phyloP scores from a whole-genome alignment of 148 eudicot species.

The Oxyria digyna region DNA sequence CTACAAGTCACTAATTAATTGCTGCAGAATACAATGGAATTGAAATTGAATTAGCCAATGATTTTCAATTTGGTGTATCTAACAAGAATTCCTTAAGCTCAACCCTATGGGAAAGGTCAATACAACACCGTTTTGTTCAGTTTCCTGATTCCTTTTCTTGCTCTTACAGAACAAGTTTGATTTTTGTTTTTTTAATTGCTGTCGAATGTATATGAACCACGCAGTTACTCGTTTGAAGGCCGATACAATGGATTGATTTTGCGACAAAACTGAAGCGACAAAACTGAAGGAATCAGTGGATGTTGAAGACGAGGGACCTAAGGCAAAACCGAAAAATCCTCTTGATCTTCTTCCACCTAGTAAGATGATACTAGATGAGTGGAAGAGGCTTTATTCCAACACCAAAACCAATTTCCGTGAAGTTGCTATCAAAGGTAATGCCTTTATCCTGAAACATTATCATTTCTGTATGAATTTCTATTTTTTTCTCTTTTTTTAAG shows the following conservation, averaged over 20 bases:
- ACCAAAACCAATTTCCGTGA: conserved; percentile 85
- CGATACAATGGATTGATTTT: conserved; percentile 57
- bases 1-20: too few relatives aligned
- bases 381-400: conserved; percentile 89
- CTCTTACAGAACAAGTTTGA: too few relatives aligned
- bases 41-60: too few relatives aligned
- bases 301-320: conserved; percentile 65
- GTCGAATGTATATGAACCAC: neutral
- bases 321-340: conserved; percentile 75
- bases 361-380: conserved; percentile 74
- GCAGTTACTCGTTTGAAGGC: conserved; percentile 41
- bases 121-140: too few relatives aligned
- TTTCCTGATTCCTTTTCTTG: too few relatives aligned
- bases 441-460: neutral
- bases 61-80: too few relatives aligned
- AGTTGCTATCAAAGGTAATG: conserved; percentile 71
- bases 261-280: conserved; percentile 39
- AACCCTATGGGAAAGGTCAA: too few relatives aligned
- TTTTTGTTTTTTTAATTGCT: neutral
- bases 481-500: too few relatives aligned
- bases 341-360: conserved; percentile 82
- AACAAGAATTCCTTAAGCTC: too few relatives aligned
- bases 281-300: conserved; percentile 39
- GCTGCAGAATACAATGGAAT: too few relatives aligned
- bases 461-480: too few relatives aligned